Percentiles rank a stretch among this genome's conserved stretches.
Conservation (phyloP, 2,329 filamentous ascomycete genomes). For the Orbilia ellipsospora region DNA sequence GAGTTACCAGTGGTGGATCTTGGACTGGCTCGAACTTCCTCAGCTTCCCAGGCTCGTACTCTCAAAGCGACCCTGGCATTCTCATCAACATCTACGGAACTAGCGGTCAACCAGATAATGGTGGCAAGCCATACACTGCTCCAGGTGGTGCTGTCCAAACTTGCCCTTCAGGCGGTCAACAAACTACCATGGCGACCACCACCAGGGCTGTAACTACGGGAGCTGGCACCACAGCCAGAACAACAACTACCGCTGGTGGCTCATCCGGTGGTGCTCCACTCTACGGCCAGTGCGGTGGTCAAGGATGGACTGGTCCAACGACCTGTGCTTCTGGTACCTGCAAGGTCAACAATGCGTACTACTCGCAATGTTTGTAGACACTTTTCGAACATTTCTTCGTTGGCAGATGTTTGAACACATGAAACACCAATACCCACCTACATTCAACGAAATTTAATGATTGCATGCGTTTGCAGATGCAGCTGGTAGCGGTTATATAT, state of each 20-base stretch:
- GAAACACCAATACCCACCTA: no score
- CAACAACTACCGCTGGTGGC: background rate
- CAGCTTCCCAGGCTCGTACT: constrained; percentile 60
- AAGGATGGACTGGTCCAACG: constrained; percentile 60
- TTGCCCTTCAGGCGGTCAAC: constrained; percentile 16
- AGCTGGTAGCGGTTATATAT: constrained; percentile 3
- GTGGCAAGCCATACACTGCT: constrained; percentile 39
- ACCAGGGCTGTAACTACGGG: constrained; percentile 16
- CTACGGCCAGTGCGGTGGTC: constrained; percentile 62
- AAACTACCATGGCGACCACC: constrained; percentile 29
- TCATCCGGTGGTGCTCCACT: constrained; percentile 55
- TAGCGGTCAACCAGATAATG: constrained; percentile 33
- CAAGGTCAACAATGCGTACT: constrained; percentile 60
- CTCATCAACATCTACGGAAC: constrained; percentile 53
- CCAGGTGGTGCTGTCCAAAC: constrained; percentile 51
- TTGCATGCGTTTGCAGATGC: constrained; percentile 29
- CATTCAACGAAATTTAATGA: constrained; percentile 3
- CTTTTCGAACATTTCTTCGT: no score
- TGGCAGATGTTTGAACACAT: no score
- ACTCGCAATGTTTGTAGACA: constrained; percentile 56
- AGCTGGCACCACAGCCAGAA: constrained; percentile 30
- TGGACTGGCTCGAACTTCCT: constrained; percentile 58
- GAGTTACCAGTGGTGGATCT: constrained; percentile 62
- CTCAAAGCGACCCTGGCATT: constrained; percentile 61
- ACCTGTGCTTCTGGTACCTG: constrained; percentile 61